These are phyloP conservation scores for Avena insularis DNA, from an alignment of 176 grass and related monocot genomes.

Conservation along the genomic window DNA sequence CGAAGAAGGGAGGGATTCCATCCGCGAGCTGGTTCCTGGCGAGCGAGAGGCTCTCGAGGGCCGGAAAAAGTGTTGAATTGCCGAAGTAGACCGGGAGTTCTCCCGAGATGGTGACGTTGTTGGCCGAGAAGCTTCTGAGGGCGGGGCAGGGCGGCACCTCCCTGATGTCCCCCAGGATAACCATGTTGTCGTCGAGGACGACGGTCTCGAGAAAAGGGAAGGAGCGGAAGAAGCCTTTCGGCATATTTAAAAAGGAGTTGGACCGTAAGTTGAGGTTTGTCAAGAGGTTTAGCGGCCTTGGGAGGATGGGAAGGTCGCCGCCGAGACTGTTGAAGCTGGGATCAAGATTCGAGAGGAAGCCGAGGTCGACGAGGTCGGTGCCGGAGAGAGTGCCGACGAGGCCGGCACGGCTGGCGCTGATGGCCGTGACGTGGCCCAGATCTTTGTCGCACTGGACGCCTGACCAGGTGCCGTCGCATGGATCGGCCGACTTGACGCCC, in stretches of 20 bases:
- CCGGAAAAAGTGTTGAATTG: neutral
- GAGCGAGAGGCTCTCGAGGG: neutral
- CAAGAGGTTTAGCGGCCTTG: slow-evolving; percentile 5
- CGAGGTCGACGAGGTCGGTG: slow-evolving; percentile 20
- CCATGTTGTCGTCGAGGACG: neutral
- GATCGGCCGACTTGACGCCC: slow-evolving; percentile 30
- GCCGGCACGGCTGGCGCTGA: slow-evolving; percentile 29
- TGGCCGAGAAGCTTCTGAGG: slow-evolving; percentile 11
- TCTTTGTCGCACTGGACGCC: slow-evolving; percentile 32
- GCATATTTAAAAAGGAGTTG: neutral
- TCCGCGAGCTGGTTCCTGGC: neutral
- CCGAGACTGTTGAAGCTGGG: neutral
- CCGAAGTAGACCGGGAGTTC: neutral
- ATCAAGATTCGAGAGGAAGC: neutral
- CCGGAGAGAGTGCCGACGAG: slow-evolving; percentile 1
- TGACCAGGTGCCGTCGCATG: slow-evolving; percentile 25
- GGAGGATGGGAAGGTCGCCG: neutral
- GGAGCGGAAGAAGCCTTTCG: neutral
- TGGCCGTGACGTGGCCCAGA: slow-evolving; percentile 8
- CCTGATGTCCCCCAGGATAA: neutral
- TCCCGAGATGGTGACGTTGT: neutral
- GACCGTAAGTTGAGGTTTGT: neutral
- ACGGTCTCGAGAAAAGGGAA: slow-evolving; percentile 10
- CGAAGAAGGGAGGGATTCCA: neutral
- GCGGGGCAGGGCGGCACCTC: neutral